Base-by-base conservation (phyloP, 2,329 filamentous ascomycete species). In the Metarhizium anisopliae region DNA sequence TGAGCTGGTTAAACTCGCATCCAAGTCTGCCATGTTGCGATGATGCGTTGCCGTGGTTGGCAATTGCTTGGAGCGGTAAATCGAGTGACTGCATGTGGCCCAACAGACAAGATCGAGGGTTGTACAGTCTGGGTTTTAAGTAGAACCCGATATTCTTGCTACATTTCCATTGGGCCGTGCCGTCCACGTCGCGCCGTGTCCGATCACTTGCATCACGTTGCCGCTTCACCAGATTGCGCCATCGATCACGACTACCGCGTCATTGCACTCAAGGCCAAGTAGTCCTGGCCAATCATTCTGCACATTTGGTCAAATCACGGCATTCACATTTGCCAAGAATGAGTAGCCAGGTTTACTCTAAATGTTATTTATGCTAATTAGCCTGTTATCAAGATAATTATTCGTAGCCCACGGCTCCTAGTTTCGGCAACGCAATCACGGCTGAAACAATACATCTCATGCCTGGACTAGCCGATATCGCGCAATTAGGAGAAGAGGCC, bases 401-500 rank as follows among this genome's bases (percentile, higher is more conserved):
- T 25, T 25, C 25, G 25, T 25, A 25, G 25, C 25, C 25, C 25
- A 25, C 25, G 25, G 25, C 10, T 35, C 7, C 47, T 40, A 36
- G 38, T 54, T 14, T 47, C 47, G 36, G 47, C 51, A 40, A 38
- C 38, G 47, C n/a, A 47, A 25, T 45, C 47, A 25, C 14, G 42
- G 14, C 42, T 42, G 43, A 30, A 35, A 50, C 36, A 8, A 14
- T 25, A 25, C 3, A 18, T 16, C 40, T 6, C n/a, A 18, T 14
- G n/a, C 6, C 25, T 25, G 25, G 25, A 42, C 6, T 18, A 13
- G 38, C 35, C 51, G 40, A 29, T 51, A 55, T 59, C 52, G 52
- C 58, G 58, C 51, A 57, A 59, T 59, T 54, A 35, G 36, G 47
- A 49, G 1, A 11, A 35, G 10, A 35, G 32, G 2, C 0, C 4